Percentiles rank a stretch among this genome's conserved stretches.
phyloP scores from a whole-genome alignment of 805 yeast genomes.

The Yarrowia osloensis region DNA sequence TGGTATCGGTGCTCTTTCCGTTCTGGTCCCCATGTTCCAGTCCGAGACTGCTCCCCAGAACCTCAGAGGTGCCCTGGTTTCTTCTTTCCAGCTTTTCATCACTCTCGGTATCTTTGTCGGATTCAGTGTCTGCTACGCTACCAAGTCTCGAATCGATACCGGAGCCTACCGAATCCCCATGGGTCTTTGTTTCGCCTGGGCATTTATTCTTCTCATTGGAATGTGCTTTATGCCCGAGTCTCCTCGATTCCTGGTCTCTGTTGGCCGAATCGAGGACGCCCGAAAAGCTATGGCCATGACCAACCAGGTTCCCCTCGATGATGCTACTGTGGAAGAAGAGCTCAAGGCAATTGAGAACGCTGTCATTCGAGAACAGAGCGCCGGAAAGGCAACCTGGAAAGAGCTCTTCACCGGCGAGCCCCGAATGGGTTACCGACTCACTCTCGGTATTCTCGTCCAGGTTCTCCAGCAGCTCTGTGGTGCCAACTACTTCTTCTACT shows the following conservation, averaged over 20 bases:
- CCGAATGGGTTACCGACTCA: slow-evolving; percentile 42
- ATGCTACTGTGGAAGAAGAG: slow-evolving; percentile 43
- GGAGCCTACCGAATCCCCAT: slow-evolving; percentile 76
- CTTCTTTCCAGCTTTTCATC: slow-evolving; percentile 70
- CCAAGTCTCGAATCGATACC: slow-evolving; percentile 48
- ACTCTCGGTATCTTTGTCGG: slow-evolving; percentile 77
- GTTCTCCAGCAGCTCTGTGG: slow-evolving; percentile 65
- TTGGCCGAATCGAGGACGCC: slow-evolving; percentile 60
- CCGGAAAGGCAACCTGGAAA: slow-evolving; percentile 55
- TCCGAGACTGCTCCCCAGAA: slow-evolving; percentile 78
- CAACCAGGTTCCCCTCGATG: slow-evolving; percentile 40
- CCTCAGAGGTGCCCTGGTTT: slow-evolving; percentile 76
- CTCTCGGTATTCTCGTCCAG: slow-evolving; percentile 35
- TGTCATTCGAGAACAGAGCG: slow-evolving; percentile 37
- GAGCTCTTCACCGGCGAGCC: slow-evolving; percentile 46
- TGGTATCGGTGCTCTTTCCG: slow-evolving; percentile 77
- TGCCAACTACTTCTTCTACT: slow-evolving; percentile 67
- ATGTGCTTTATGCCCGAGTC: slow-evolving; percentile 71
- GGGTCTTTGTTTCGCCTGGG: slow-evolving; percentile 71
- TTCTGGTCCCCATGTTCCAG: slow-evolving; percentile 75
- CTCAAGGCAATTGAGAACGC: slow-evolving; percentile 48
- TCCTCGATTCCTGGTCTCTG: slow-evolving; percentile 68
- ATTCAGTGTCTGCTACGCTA: slow-evolving; percentile 68
- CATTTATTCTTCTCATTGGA: slow-evolving; percentile 61
- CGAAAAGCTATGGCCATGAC: slow-evolving; percentile 55